Conservation (phyloP, 768 basidiomycete genomes). For the Xerocomus potaroensis region DNA sequence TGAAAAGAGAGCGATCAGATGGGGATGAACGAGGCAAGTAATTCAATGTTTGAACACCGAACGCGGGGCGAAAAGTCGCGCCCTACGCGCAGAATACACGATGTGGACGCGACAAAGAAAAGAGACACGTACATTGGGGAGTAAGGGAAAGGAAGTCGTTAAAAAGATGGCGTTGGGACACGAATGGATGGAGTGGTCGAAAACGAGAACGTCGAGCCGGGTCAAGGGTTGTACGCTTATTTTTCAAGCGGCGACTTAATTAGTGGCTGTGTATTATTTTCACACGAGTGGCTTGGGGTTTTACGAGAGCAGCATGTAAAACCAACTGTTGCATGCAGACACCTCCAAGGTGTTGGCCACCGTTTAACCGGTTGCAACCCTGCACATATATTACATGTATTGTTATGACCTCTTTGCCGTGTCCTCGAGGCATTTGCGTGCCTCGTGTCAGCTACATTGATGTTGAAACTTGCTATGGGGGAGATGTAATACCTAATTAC, state of each 20-base stretch:
- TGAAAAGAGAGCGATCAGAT: constrained; percentile 35
- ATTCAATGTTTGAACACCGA: constrained; percentile 20
- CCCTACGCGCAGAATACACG: constrained; percentile 26
- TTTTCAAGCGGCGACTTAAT: constrained; percentile 34
- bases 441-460: constrained; percentile 1
- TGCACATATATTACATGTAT: no score
- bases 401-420: neutral
- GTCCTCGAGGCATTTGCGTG: constrained; percentile 5
- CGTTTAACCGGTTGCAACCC: no score
- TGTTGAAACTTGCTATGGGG: no score
- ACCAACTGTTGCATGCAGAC: no score
- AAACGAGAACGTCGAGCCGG: constrained; percentile 31
- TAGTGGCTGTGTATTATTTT: constrained; percentile 24
- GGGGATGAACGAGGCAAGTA: constrained; percentile 9
- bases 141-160: constrained; percentile 20
- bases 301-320: constrained; percentile 14
- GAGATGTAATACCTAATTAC: constrained; percentile 3
- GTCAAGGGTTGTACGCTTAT: constrained; percentile 37
- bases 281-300: constrained; percentile 6
- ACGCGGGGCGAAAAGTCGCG: constrained; percentile 20
- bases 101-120: constrained; percentile 11
- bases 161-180: constrained; percentile 33
- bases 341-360: no score
- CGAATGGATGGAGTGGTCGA: constrained; percentile 33
- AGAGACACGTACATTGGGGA: constrained; percentile 31